Evolutionary conservation across 176 grass and related monocot genomes (phyloP), one percentile per base, ranked within the genome.

Genomic region (Bolboschoenus planiculmis): DNA sequence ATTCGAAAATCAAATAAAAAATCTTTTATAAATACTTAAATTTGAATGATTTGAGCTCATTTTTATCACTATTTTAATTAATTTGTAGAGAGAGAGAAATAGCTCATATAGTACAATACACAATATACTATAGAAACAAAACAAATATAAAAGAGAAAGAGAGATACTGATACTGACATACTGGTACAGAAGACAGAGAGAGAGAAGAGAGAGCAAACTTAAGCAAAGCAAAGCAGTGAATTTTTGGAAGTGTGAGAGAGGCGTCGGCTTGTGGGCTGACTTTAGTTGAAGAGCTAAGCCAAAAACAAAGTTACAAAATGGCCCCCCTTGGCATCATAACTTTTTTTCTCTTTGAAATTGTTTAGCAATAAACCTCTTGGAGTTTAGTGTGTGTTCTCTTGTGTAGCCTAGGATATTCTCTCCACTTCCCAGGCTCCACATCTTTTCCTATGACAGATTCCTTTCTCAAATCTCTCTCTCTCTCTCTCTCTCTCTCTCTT

Each of bases 201-300:
- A n/a, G n/a, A n/a, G n/a, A n/a, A n/a, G n/a, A n/a, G n/a, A n/a
- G n/a, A n/a, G n/a, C n/a, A n/a, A n/a, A n/a, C n/a, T n/a, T n/a
- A n/a, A n/a, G 50, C 13, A 53, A 53, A 53, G 50, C 50, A 53
- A 48, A 53, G 88, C 79, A 88, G 92, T 91, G 95, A 97, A 97
- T 97, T 85, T 97, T 97, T 97, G 65, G 90, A 91, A 85, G 67
- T 88, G 79, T 91, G 95, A 84, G 88, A 88, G 87, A 76, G 82
- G 82, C 87, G 87, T 97, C 88, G 70, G 79, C 90, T 88, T 87
- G 90, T 81, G 87, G 89, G 94, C 94, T 97, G 92, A 97, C 95
- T 94, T 97, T 94, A 88, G 85, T 58, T 48, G 14, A 13, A 66
- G 44, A 3, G 10, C 56, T 46, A 87, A 85, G 79, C 77, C 46